Conservation (phyloP, 768 basidiomycete species). For the Rhodotorula paludigena region DNA sequence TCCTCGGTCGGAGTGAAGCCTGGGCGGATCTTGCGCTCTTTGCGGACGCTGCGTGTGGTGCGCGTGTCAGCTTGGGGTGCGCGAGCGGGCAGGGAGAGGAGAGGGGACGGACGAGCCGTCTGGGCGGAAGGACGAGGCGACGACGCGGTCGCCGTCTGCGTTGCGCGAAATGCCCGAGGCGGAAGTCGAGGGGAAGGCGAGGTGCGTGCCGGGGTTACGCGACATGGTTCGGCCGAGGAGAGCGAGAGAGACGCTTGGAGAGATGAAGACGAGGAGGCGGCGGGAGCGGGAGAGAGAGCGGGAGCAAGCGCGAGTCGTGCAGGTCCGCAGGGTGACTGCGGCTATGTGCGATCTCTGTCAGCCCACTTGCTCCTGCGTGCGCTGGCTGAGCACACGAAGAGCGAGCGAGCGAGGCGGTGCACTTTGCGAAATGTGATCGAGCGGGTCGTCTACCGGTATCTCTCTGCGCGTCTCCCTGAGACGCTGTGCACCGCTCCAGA, state of each 20-base stretch:
- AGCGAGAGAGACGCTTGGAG: neutral
- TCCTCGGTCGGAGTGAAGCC: conserved; percentile 35
- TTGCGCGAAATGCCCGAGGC: conserved; percentile 12
- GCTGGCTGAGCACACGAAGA: too few species aligned
- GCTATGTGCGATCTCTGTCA: too few species aligned
- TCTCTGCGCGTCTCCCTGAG: too few species aligned
- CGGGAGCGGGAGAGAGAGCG: too few species aligned
- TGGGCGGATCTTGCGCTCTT: conserved; percentile 31
- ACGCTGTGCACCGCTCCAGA: too few species aligned
- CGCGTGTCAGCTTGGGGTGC: neutral
- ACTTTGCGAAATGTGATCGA: too few species aligned
- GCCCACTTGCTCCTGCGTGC: too few species aligned
- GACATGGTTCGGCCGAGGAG: conserved; percentile 7
- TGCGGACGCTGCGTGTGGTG: neutral
- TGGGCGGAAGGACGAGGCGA: conserved; percentile 16
- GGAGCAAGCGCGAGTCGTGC: too few species aligned
- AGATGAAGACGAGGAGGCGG: too few species aligned
- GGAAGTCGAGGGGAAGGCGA: neutral
- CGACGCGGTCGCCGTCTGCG: conserved; percentile 18
- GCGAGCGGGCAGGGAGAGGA: neutral
- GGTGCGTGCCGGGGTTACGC: neutral
- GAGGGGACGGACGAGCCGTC: conserved; percentile 27
- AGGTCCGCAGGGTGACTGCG: too few species aligned
- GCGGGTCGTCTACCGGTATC: too few species aligned
- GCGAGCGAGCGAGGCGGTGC: too few species aligned